Conservation (phyloP, 257 asterid genomes). For the Fraxinus americana region DNA sequence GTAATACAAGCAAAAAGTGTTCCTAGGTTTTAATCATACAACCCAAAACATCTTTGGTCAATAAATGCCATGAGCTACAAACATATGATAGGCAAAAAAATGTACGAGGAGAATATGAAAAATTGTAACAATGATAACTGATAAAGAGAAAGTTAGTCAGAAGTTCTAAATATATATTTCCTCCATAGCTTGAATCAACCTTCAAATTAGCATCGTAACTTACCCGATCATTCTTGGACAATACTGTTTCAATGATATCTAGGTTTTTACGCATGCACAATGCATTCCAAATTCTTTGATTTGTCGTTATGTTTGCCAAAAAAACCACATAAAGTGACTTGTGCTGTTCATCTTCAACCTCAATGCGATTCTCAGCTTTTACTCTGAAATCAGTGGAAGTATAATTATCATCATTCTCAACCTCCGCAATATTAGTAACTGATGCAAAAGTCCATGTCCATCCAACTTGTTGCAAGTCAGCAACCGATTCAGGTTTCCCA, state of each 20-base stretch:
- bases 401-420: constrained; percentile 26
- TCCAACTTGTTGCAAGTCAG: constrained; percentile 34
- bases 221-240: constrained; percentile 41
- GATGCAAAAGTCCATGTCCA: constrained; percentile 47
- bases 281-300: constrained; percentile 55
- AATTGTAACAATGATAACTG: neutral
- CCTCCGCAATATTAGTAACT: constrained; percentile 33
- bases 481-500: constrained; percentile 41
- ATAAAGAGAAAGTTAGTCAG: neutral
- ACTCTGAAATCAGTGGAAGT: constrained; percentile 27
- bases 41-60: neutral
- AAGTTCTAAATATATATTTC: no score
- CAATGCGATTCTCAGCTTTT: constrained; percentile 23
- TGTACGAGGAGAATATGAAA: neutral
- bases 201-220: constrained; percentile 4
- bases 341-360: neutral
- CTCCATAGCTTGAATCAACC: neutral
- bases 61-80: neutral
- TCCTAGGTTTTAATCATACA: neutral
- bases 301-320: constrained; percentile 40
- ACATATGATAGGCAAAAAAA: no score
- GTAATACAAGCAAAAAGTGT: neutral
- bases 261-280: constrained; percentile 40
- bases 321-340: constrained; percentile 39
- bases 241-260: constrained; percentile 34